Base-by-base conservation (phyloP, 1,284 basidiomycete species). In the Trichosporon ovoides region DNA sequence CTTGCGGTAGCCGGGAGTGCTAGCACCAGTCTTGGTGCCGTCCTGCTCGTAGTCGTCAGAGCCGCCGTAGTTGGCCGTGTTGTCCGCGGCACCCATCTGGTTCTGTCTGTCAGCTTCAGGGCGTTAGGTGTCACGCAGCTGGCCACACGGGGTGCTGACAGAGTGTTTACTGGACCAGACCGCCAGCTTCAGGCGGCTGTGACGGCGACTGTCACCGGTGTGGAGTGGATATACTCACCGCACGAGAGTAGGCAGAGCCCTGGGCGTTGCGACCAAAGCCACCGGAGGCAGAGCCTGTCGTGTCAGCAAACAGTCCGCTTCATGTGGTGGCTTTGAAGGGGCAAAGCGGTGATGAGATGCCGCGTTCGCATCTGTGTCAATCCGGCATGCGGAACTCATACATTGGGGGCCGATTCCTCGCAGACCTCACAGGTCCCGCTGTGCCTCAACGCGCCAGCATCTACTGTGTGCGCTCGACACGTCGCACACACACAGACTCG, bases 251-350 rank as follows among this genome's bases (percentile, higher is more conserved):
- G 4, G 71, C 58, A 18, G 59, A 64, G 11, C 74, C 73, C 35
- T 66, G 64, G 16, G 62, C 59, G 55, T 73, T 73, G 52, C 53
- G 62, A 16, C 72, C 73, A 35, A 68, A 76, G 22, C 73, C 74
- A 28, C 74, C 74, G 34, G 64, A 57, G 11, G 66, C 59, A 28
- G 73, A 71, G 57, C 65, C 73, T 75, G 36, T 28, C 28, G 38
- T 48, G 53, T 57, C 43, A 48, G 43, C 43, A 24, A n/a, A 2
- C 14, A 9, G 35, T 13, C 35, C 3, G 35, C 16, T 6, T 7
- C 9, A n/a, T 24, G 3, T 48, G 24, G 7, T 24, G 43, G 22
- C 14, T 6, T 22, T n/a, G n/a, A n/a, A n/a, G 24, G 28, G 43
- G 28, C 5, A 11, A 7, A 11, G 22, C 28, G 24, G 43, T 31